Evolutionary conservation across 2,329 filamentous ascomycete genomes (phyloP), one percentile per base, ranked within the genome.

Genomic region (Phaeosphaeria sp.): DNA sequence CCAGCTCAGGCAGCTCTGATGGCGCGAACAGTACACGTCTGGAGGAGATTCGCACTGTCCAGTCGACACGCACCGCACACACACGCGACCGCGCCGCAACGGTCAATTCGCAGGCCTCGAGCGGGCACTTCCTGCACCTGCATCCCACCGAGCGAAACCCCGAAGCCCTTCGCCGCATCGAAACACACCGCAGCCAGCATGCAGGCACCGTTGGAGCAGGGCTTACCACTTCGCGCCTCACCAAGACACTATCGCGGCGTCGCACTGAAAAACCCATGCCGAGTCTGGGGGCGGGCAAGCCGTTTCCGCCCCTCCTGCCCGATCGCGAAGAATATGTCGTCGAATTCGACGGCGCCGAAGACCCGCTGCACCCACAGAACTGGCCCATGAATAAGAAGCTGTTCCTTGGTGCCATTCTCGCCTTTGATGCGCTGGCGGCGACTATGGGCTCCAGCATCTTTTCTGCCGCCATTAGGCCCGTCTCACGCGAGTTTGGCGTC

Each of bases 361-460:
- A 97, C 70, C 93, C 92, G 2, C 72, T 93, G 61, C 92, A 97
- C 76, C 89, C 92, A 0, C 91, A 95, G 79, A 97, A 97, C 75
- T 97, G 93, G 93, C 84, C 90, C 0, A 75, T 90, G 60, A 86
- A 81, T 70, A 93, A 91, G 81, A 97, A 96, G 87, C 50, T 92
- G 42, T 67, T 84, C 6, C 90, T 89, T 1, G 86, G 87, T 20
- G 82, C 83, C 42, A 88, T 93, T 66, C 80, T 93, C 43, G 90
- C 88, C 22, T 93, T 88, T 69, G 90, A 89, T 46, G 91, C 90
- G 15, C 80, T 93, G 66, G 85, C 86, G 18, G 82, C 89, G 0
- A 85, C 90, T 5, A 93, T 93, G 73, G 87, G 89, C 0, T 77
- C 73, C 44, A 77, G 74, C 54, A 79, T 82, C 33, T 82, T 80